Evolutionary conservation across 352 stramenopile species (phyloP), one percentile per base, ranked within the genome.

Genomic region (Phytophthora boehmeriae): DNA sequence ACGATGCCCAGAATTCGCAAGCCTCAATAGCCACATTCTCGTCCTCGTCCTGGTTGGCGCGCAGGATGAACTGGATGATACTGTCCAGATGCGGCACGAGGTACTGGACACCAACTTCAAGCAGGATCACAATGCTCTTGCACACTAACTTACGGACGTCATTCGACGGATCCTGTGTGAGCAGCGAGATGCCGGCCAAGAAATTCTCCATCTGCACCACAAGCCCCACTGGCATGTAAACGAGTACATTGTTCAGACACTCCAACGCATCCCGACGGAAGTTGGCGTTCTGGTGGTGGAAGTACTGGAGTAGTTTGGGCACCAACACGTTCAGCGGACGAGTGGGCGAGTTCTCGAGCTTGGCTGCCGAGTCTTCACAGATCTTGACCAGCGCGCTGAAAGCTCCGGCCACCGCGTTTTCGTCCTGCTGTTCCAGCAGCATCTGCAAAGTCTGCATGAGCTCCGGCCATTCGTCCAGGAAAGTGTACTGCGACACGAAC

Each of bases 21-120:
- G 90, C 90, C 66, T 97, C 90, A 48, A 94, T 86, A 13, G 88
- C 87, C 16, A 96, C 88, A 52, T 83, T 84, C 62, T 96, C 86
- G 55, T 96, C 87, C 16, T 75, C 64, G 70, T 96, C 90, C 70
- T 96, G 83, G 59, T 87, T 95, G 38, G 86, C 83, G 39, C 86
- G 84, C 41, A 97, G 69, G 64, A 97, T 97, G 62, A 97, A 97
- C 75, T 96, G 84, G 71, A 96, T 95, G 67, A 97, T 97, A 52
- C 84, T 91, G 54, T 95, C 79, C 48, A 97, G 78, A 54, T 96
- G 81, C 27, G 89, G 88, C 73, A 96, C 66, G n/a, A 97, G 74
- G 56, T 93, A 93, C 75, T 97, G 86, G 61, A 96, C 83, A 28
- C 86, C 84, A 36, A 96, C 88, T 61, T 97, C 82, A 10, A 97